Base-by-base conservation (phyloP, 768 basidiomycete species). In the Lyophyllum semitale region DNA sequence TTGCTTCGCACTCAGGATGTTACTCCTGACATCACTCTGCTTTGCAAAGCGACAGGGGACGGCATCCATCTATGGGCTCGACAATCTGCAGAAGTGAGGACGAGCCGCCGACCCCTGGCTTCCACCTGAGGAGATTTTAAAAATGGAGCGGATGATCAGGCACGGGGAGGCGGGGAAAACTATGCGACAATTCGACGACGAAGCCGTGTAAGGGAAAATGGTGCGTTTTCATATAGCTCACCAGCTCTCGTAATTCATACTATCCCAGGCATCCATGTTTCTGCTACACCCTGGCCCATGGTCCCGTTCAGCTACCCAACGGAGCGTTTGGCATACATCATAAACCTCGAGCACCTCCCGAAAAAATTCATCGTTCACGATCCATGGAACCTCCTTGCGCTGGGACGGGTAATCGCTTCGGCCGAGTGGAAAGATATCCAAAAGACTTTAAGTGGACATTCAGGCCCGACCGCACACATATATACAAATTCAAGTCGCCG, bases 331-430 rank as follows among this genome's bases (percentile, higher is more conserved):
- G 61, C 71, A 18, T 54, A 62, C 12, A 54, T 65, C 12, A 67
- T 72, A 22, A 60, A 63, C 20, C 66, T 65, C 32, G 57, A 63
- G 15, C 52, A 49, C 8, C 65, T 74, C 32, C 80, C 80, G 0
- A 55, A 72, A 59, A 76, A 61, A n/a, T 65, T 81, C 11, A 57
- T 73, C 23, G 75, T 80, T 1, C 78, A 80, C 51, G 78, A 79
- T 53, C 78, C 79, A 0, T 77, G 68, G 58, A 61, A 63, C 49
- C 38, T 74, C 8, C 69, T 79, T 26, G 17, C 53, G 68, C 67
- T 32, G 37, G 42, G 2, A 48, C 50, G 4, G 11, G 15, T 3
- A 51, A 57, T 45, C 29, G 18, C 6, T 27, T 41, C 18, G 46
- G 43, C 22, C 20, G 33, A 33, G 43, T 15, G 5, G n/a, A 23